A percentile compares a stretch with the other conserved stretches of the same genome.
phyloP scores from a whole-genome alignment of 306 rosid genomes.

The Lagenaria siceraria region DNA sequence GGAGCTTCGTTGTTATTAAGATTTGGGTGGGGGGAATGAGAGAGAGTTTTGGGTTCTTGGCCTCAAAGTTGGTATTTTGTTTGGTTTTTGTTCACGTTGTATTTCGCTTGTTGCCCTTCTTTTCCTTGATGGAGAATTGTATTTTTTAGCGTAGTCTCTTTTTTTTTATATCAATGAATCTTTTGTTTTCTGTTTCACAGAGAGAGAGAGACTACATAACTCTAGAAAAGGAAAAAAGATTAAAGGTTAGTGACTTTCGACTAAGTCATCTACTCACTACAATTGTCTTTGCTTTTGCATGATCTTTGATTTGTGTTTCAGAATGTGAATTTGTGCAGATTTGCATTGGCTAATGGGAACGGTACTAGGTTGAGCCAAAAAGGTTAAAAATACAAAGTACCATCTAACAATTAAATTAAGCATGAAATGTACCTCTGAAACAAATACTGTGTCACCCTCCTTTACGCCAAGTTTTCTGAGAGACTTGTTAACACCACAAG shows the following conservation, averaged over 20 bases:
- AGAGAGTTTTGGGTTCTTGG: no score
- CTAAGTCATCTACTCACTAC: not conserved
- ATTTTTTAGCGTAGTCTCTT: no score
- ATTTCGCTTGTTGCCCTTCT: no score
- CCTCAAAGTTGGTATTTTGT: no score
- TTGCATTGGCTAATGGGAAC: not conserved
- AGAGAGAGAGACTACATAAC: not conserved
- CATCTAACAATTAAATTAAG: slow-evolving; percentile 3
- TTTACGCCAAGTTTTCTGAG: slow-evolving; percentile 66
- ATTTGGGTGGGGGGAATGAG: no score
- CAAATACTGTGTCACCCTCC: slow-evolving; percentile 76
- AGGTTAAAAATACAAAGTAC: not conserved
- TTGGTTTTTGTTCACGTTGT: no score
- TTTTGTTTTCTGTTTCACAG: no score
- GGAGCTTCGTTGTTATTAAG: not conserved
- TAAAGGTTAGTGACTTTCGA: not conserved
- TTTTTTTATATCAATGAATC: no score
- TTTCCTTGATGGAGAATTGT: no score
- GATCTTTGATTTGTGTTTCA: not conserved
- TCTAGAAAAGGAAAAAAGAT: not conserved
- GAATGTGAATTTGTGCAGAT: not conserved
- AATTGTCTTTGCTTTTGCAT: not conserved
- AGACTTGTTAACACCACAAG: slow-evolving; percentile 81
- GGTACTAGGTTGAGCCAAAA: not conserved
- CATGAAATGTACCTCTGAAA: slow-evolving; percentile 53